phyloP scores from a whole-genome alignment of 139 green algal species.

The Marvania coccoides region DNA sequence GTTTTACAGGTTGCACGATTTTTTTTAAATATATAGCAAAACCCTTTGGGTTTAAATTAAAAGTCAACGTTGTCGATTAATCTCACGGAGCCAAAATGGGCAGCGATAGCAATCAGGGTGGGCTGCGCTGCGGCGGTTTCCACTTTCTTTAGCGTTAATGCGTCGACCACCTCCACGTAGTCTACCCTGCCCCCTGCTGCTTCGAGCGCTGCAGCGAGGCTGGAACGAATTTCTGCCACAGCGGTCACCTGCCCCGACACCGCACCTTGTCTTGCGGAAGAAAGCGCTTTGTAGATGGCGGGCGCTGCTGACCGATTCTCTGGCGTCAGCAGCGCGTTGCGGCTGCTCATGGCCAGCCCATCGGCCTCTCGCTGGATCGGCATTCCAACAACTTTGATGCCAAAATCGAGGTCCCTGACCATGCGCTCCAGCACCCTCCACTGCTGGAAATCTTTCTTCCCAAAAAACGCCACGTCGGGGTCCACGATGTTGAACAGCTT shows the following conservation, averaged over 20 bases:
- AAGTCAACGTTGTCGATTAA: constrained; percentile 92
- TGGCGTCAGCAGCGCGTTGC: constrained; percentile 74
- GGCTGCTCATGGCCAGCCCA: constrained; percentile 93
- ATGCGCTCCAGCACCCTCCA: constrained; percentile 80
- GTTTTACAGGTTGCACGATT: too few species aligned
- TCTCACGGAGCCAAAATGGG: constrained; percentile 74
- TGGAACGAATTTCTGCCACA: background rate
- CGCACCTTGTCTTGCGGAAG: constrained; percentile 30
- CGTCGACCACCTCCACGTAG: constrained; percentile 76
- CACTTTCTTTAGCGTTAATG: constrained; percentile 48
- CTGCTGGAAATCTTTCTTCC: constrained; percentile 98
- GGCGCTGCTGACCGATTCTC: constrained; percentile 50
- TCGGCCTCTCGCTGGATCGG: constrained; percentile 80
- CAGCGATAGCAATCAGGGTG: constrained; percentile 71
- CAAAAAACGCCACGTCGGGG: constrained; percentile 93
- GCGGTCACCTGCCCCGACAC: constrained; percentile 29
- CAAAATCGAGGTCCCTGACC: constrained; percentile 86
- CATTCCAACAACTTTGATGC: constrained; percentile 74
- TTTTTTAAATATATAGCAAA: background rate
- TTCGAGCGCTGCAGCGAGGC: background rate
- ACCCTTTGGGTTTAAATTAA: background rate
- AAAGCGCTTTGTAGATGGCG: constrained; percentile 48
- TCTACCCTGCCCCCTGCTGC: constrained; percentile 64
- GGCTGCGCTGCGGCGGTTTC: constrained; percentile 3
- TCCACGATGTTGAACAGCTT: constrained; percentile 98